phyloP scores from a whole-genome alignment of 495 filamentous ascomycete species.

The Neurospora sp. region DNA sequence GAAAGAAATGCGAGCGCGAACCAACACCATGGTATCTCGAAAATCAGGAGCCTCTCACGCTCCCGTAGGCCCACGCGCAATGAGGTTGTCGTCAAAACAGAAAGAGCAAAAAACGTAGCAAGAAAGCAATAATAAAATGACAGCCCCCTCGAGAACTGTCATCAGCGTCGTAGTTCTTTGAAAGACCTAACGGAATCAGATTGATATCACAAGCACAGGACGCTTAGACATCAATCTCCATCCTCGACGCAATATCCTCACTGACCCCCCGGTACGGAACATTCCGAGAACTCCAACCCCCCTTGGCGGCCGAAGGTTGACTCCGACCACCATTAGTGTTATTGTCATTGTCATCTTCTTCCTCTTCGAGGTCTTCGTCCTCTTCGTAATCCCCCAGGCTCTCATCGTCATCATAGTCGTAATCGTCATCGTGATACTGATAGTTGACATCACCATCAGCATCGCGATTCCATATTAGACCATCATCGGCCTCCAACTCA shows the following conservation, averaged over 20 bases:
- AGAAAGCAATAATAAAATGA: neutral
- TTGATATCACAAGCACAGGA: neutral
- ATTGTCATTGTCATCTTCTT: constrained; percentile 34
- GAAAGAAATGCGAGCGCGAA: constrained; percentile 1
- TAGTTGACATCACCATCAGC: constrained; percentile 40
- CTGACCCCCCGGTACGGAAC: constrained; percentile 53
- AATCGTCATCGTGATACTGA: constrained; percentile 42
- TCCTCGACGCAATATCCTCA: constrained; percentile 61
- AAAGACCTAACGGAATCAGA: neutral
- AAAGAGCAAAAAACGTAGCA: neutral
- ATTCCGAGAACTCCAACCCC: neutral
- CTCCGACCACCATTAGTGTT: constrained; percentile 12
- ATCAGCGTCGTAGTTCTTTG: neutral
- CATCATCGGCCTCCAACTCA: constrained; percentile 32
- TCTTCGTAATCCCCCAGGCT: constrained; percentile 39
- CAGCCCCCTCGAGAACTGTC: neutral
- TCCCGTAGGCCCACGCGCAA: neutral
- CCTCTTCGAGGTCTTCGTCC: constrained; percentile 40
- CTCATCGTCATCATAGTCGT: constrained; percentile 37
- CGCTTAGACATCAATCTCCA: constrained; percentile 47
- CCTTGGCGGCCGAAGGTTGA: neutral
- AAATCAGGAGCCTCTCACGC: neutral
- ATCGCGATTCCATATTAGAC: constrained; percentile 38
- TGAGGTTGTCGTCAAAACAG: neutral
- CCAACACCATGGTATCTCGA: neutral